phyloP scores from a whole-genome alignment of 225 moss, liverwort and hornwort genomes.

The Sphagnum tenellum region DNA sequence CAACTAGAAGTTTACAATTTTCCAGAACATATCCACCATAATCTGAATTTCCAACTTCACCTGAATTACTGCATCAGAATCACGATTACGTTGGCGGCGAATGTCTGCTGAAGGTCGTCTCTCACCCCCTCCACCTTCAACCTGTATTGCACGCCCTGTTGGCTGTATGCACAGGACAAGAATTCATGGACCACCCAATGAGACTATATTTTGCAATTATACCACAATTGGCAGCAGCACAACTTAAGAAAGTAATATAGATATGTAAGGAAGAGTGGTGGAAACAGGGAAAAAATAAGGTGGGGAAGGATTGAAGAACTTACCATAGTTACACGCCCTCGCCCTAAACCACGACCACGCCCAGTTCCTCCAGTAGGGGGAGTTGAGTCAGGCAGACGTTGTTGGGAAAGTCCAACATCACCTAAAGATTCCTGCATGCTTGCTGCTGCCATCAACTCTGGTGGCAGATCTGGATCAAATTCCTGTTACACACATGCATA shows the following conservation, averaged over 20 bases:
- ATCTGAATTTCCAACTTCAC: slow-evolving; percentile 10
- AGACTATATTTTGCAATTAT: neutral
- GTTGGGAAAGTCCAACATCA: slow-evolving; percentile 52
- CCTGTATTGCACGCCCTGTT: slow-evolving; percentile 96
- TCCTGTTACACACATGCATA: slow-evolving; percentile 37
- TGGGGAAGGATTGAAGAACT: slow-evolving; percentile 14
- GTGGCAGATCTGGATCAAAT: slow-evolving; percentile 96
- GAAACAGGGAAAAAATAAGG: neutral
- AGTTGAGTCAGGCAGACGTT: slow-evolving; percentile 69
- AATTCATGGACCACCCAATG: neutral
- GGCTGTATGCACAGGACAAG: slow-evolving; percentile 42
- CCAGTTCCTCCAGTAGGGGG: slow-evolving; percentile 67
- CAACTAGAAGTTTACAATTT: neutral
- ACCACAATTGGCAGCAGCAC: neutral
- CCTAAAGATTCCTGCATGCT: slow-evolving; percentile 69
- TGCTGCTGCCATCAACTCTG: slow-evolving; percentile 90
- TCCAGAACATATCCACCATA: neutral
- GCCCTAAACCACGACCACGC: slow-evolving; percentile 76
- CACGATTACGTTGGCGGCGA: slow-evolving; percentile 95
- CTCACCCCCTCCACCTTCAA: slow-evolving; percentile 98
- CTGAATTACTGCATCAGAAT: slow-evolving; percentile 98
- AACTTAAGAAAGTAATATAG: neutral
- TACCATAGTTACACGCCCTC: slow-evolving; percentile 70
- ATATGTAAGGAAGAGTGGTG: neutral
- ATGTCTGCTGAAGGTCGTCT: slow-evolving; percentile 96